These are phyloP conservation scores for Aspergillus viridinutans DNA, from an alignment of 2,329 filamentous ascomycete genomes.

Conservation along the genomic window DNA sequence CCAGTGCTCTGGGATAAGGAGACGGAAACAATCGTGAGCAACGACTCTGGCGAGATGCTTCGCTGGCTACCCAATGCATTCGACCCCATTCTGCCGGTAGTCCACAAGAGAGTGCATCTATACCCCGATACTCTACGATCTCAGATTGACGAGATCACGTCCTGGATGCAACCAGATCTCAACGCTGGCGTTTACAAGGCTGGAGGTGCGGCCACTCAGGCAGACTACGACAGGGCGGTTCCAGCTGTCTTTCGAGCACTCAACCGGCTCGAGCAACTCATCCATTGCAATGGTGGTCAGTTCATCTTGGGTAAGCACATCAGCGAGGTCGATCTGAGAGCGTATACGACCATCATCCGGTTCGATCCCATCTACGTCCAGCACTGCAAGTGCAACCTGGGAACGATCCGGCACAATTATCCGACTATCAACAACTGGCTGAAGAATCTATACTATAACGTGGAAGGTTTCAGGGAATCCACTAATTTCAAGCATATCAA, in stretches of 20 bases:
- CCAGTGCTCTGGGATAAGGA: conserved; percentile 61
- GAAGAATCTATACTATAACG: conserved; percentile 56
- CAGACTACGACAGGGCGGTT: conserved; percentile 52
- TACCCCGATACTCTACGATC: conserved; percentile 49
- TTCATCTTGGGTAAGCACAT: conserved; percentile 53
- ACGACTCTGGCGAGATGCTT: conserved; percentile 57
- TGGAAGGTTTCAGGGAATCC: conserved; percentile 52
- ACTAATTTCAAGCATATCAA: conserved; percentile 66
- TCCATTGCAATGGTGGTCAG: conserved; percentile 47
- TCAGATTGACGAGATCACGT: conserved; percentile 50
- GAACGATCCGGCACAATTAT: conserved; percentile 57
- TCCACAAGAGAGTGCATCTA: conserved; percentile 44
- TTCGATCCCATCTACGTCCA: conserved; percentile 61
- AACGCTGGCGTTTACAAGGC: conserved; percentile 60
- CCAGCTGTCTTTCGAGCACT: conserved; percentile 55
- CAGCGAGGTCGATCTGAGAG: conserved; percentile 58
- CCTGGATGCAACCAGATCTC: conserved; percentile 54
- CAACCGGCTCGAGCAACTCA: conserved; percentile 54
- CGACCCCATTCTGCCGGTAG: conserved; percentile 44
- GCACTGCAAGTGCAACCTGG: conserved; percentile 64
- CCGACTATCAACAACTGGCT: conserved; percentile 59
- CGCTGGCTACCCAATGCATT: conserved; percentile 57
- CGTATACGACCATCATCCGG: conserved; percentile 56
- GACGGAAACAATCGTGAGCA: conserved; percentile 54
- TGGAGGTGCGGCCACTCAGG: conserved; percentile 55